These are phyloP conservation scores for Metschnikowia hibisci DNA, from an alignment of 805 yeast genomes.

Conservation along the genomic window DNA sequence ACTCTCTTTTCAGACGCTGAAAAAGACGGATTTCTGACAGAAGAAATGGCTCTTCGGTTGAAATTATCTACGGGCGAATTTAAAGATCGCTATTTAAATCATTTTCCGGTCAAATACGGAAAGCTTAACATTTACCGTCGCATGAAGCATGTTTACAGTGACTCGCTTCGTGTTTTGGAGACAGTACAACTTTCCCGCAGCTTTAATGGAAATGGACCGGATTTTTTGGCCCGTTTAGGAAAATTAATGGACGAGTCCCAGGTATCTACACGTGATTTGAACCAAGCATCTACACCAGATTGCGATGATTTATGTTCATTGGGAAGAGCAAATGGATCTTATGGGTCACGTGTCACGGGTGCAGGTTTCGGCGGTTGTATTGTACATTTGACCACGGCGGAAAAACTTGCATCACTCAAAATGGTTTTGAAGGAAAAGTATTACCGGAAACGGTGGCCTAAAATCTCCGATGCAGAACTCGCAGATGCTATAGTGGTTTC, in stretches of 20 bases:
- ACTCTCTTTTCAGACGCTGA: conserved; percentile 29
- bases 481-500: conserved; percentile 51
- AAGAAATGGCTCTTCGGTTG: conserved; percentile 43
- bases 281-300: conserved; percentile 51
- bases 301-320: conserved; percentile 51
- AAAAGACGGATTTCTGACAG: conserved; percentile 47
- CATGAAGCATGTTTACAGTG: conserved; percentile 60
- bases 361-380: conserved; percentile 79
- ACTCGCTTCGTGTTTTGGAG: conserved; percentile 54
- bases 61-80: conserved; percentile 38
- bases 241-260: conserved; percentile 58
- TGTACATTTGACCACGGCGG: conserved; percentile 55
- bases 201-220: conserved; percentile 20
- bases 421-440: conserved; percentile 47
- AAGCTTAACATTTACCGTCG: conserved; percentile 54
- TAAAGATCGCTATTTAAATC: conserved; percentile 35
- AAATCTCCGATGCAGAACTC: conserved; percentile 42
- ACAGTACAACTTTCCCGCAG: conserved; percentile 40
- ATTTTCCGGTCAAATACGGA: conserved; percentile 57
- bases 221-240: conserved; percentile 47
- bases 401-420: conserved; percentile 34
- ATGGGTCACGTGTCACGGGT: conserved; percentile 71
- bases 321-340: conserved; percentile 53
- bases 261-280: conserved; percentile 43
- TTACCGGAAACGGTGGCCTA: conserved; percentile 48